A percentile compares a stretch with the other conserved stretches of the same genome.
Conservation (phyloP, 768 basidiomycete genomes). For the Tremella fuciformis region DNA sequence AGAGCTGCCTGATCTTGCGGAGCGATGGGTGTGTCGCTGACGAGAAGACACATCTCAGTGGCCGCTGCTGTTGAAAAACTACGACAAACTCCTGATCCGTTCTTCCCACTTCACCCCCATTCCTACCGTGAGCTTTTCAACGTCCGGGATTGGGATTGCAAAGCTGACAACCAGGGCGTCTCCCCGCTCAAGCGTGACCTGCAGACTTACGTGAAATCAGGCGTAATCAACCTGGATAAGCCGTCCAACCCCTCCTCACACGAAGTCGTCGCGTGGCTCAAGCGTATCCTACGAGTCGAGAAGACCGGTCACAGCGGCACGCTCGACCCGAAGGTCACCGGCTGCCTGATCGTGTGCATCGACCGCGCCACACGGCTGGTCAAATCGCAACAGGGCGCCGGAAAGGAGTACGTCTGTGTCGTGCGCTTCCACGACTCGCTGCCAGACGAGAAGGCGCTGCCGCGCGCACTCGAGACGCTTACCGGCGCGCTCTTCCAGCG, state of each 20-base stretch:
- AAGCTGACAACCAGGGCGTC: conserved; percentile 59
- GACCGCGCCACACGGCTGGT: conserved; percentile 96
- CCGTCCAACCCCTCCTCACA: conserved; percentile 98
- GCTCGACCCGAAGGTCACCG: conserved; percentile 97
- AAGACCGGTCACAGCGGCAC: conserved; percentile 99
- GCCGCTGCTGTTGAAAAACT: conserved; percentile 97
- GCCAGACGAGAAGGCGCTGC: conserved; percentile 75
- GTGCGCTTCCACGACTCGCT: conserved; percentile 84
- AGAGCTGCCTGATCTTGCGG: neutral
- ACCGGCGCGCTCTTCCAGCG: conserved; percentile 98
- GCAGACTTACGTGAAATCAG: conserved; percentile 85
- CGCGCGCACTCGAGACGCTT: conserved; percentile 90
- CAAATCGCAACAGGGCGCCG: conserved; percentile 97
- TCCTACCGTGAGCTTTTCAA: conserved; percentile 58
- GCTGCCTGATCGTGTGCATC: conserved; percentile 97
- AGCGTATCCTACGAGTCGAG: conserved; percentile 92
- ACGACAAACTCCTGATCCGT: conserved; percentile 91
- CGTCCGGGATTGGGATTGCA: neutral
- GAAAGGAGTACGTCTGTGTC: conserved; percentile 99
- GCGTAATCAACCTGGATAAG: conserved; percentile 98
- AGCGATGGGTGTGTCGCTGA: neutral
- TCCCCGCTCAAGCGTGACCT: conserved; percentile 95
- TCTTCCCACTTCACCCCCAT: conserved; percentile 98
- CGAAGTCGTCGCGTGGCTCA: conserved; percentile 98
- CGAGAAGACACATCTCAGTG: conserved; percentile 82